Percentiles rank a stretch among this genome's conserved stretches.
Conservation (phyloP, 306 rosid species). For the Cicer cuneatum region DNA sequence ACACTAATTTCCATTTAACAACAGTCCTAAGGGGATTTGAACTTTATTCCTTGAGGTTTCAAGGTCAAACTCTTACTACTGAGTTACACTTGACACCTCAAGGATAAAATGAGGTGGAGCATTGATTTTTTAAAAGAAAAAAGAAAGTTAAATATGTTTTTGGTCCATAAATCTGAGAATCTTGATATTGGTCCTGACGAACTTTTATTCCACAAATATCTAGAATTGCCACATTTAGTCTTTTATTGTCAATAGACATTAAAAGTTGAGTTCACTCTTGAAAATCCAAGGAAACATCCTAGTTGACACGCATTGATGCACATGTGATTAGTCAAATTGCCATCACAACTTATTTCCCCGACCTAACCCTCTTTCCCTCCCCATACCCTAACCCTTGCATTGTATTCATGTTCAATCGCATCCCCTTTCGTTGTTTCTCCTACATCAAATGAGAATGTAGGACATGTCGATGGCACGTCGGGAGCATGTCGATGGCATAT, state of each 20-base stretch:
- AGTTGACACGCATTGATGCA: background rate
- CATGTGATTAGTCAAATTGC: background rate
- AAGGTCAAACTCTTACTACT: background rate
- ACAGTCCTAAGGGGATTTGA: background rate
- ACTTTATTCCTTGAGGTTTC: background rate
- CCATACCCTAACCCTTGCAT: background rate
- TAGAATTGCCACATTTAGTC: background rate
- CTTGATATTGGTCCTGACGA: background rate
- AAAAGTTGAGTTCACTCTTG: background rate
- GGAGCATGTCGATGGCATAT: background rate
- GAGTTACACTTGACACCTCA: background rate
- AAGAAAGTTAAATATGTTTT: background rate
- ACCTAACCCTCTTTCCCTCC: background rate
- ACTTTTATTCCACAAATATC: background rate
- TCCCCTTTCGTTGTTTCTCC: background rate
- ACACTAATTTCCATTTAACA: background rate
- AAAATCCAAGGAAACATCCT: background rate
- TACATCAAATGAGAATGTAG: background rate
- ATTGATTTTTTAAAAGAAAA: background rate
- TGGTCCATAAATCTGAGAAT: background rate
- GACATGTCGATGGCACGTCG: background rate
- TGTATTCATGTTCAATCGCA: background rate
- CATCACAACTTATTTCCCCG: background rate
- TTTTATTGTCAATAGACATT: background rate
- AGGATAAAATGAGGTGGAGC: background rate